Evolutionary conservation across 2,329 filamentous ascomycete species (phyloP).

Genomic region (Gnomoniopsis smithogilvyi): DNA sequence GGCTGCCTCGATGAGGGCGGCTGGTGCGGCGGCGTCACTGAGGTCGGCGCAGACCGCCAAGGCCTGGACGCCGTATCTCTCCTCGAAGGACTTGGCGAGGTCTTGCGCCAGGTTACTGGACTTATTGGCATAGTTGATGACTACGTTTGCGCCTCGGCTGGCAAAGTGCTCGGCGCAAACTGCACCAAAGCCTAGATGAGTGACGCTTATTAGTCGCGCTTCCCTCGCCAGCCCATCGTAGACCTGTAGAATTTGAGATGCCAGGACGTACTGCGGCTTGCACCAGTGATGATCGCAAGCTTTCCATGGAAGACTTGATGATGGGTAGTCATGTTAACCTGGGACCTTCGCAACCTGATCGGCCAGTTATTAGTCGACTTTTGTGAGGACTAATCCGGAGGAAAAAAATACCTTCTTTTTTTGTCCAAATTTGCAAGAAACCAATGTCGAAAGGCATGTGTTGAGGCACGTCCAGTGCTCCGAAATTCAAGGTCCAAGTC

Average conservation of each 20-base stretch:
- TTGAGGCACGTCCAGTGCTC: too few species aligned
- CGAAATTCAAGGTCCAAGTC: too few species aligned
- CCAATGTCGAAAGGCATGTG: too few species aligned
- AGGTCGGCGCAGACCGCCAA: constrained; percentile 16
- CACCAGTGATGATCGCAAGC: constrained; percentile 45
- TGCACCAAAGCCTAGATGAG: constrained; percentile 22
- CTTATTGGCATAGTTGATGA: constrained; percentile 17
- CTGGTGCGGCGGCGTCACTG: background rate
- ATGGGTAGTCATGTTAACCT: background rate
- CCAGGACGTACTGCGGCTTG: constrained; percentile 41
- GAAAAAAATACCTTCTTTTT: too few species aligned
- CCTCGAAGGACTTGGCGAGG: constrained; percentile 12
- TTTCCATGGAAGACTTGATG: constrained; percentile 34
- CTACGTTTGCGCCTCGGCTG: constrained; percentile 14
- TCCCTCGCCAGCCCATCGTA: too few species aligned
- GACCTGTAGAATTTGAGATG: too few species aligned
- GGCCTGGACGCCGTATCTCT: constrained; percentile 8
- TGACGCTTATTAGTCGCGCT: background rate
- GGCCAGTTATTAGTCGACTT: too few species aligned
- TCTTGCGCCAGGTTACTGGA: constrained; percentile 7
- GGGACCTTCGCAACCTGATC: too few species aligned
- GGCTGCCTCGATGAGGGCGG: constrained; percentile 16
- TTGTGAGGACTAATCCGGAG: too few species aligned
- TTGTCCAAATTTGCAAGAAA: too few species aligned
- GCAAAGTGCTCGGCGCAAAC: constrained; percentile 14